Conservation (phyloP, 2,329 filamentous ascomycete genomes). For the Colletotrichum spaethianum region DNA sequence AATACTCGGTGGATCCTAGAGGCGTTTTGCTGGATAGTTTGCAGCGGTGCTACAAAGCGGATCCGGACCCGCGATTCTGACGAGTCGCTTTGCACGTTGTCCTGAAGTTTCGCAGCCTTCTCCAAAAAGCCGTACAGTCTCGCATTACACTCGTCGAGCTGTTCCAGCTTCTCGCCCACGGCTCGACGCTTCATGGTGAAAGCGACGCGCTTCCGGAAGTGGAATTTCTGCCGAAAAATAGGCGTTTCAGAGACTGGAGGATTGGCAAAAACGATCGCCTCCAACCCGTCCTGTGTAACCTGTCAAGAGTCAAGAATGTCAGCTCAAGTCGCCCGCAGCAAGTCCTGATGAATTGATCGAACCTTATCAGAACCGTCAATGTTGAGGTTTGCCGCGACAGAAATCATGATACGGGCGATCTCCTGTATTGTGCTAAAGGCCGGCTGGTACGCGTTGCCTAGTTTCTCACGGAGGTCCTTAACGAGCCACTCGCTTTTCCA, state of each 20-base stretch:
- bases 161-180: not conserved
- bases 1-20: not conserved
- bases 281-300: not conserved
- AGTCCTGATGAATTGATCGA: not conserved
- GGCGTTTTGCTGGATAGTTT: slow-evolving; percentile 16
- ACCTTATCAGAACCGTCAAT: slow-evolving; percentile 16
- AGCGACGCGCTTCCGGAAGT: slow-evolving; percentile 5
- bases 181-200: slow-evolving; percentile 21
- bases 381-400: not conserved
- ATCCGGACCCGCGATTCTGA: not conserved
- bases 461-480: not conserved
- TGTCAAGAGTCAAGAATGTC: not conserved
- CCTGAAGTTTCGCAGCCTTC: not conserved
- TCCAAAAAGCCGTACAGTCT: not conserved
- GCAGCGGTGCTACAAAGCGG: slow-evolving; percentile 1
- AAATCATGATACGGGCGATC: slow-evolving; percentile 7
- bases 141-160: not conserved
- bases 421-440: not conserved
- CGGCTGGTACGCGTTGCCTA: not conserved
- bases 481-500: not conserved
- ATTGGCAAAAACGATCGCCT: slow-evolving; percentile 9
- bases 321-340: not conserved
- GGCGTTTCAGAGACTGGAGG: not conserved
- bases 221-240: not conserved
- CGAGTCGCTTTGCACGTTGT: not conserved